Evolutionary conservation across 176 grass and related monocot species (phyloP).

Genomic region (Poa annua): DNA sequence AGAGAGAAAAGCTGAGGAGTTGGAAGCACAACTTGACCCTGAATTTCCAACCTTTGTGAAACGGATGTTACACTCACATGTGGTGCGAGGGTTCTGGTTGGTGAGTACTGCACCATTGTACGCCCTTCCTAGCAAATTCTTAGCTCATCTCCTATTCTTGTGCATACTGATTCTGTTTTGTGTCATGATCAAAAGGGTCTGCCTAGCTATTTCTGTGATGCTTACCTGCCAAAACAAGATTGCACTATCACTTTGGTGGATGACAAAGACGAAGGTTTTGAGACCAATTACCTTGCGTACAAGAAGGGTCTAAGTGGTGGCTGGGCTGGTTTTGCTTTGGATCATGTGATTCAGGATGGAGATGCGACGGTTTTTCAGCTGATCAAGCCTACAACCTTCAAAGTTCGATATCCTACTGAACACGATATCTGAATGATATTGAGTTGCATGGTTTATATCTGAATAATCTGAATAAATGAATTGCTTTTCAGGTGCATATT

Average conservation of each 20-base stretch:
- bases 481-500: conserved; percentile 66
- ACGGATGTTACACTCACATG: conserved; percentile 79
- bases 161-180: conserved; percentile 17
- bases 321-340: conserved; percentile 75
- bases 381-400: conserved; percentile 71
- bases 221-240: conserved; percentile 66
- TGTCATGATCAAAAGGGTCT: conserved; percentile 53
- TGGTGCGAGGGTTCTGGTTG: conserved; percentile 77
- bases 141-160: neutral
- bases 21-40: conserved; percentile 63
- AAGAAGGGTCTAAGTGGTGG: conserved; percentile 77
- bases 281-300: conserved; percentile 69
- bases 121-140: neutral
- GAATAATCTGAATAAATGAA: neutral
- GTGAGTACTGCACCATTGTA: conserved; percentile 44
- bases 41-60: conserved; percentile 69
- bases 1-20: conserved; percentile 68
- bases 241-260: conserved; percentile 64
- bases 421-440: neutral
- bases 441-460: neutral
- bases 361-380: conserved; percentile 72
- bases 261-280: conserved; percentile 61
- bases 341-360: conserved; percentile 69
- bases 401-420: conserved; percentile 46
- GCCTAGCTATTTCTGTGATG: conserved; percentile 66